Evolutionary conservation across 2,329 filamentous ascomycete species (phyloP).

Genomic region (Rutstroemia sp.): DNA sequence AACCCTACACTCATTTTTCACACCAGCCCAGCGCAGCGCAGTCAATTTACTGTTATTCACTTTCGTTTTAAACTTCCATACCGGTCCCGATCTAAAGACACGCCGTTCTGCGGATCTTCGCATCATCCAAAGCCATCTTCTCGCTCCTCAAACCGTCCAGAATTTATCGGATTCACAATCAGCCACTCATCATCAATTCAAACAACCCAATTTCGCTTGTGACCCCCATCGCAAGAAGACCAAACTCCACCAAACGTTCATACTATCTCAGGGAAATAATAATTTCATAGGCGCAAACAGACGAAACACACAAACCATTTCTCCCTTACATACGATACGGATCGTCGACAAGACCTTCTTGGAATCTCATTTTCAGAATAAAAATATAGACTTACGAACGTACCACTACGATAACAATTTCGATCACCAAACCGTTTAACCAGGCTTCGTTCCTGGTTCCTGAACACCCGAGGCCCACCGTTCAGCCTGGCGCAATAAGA

Average conservation of each 20-base stretch:
- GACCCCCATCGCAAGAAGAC: background rate
- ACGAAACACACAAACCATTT: too few species aligned
- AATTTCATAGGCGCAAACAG: too few species aligned
- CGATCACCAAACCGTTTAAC: background rate
- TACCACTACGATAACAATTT: background rate
- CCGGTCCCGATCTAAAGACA: too few species aligned
- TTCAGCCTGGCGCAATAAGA: background rate
- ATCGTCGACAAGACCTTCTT: too few species aligned
- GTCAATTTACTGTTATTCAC: background rate
- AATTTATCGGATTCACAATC: background rate
- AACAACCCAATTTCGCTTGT: background rate
- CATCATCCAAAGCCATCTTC: background rate
- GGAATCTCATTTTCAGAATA: too few species aligned
- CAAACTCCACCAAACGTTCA: too few species aligned
- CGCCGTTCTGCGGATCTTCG: background rate
- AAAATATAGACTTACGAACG: background rate
- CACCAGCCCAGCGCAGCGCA: background rate
- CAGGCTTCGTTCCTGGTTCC: conserved; percentile 4
- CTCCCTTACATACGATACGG: too few species aligned
- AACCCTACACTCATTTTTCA: conserved; percentile 1
- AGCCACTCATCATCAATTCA: background rate
- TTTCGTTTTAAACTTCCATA: background rate
- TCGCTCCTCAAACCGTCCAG: background rate
- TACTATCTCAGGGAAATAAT: too few species aligned
- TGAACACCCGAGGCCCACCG: conserved; percentile 1